Base-by-base conservation (phyloP, 345 rosid species). In the Eucalyptus cladocalyx region DNA sequence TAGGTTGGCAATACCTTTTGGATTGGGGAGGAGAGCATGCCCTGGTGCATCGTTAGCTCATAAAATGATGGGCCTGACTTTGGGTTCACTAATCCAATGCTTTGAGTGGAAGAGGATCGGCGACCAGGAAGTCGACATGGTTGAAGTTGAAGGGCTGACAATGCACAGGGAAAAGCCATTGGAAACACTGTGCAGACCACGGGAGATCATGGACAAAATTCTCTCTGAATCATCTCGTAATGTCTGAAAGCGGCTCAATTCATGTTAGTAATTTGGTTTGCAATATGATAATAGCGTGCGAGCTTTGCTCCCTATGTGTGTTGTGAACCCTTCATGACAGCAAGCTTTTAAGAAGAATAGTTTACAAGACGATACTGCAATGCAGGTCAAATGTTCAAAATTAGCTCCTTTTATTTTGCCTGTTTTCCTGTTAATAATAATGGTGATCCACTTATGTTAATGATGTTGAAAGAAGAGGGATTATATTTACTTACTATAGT, bases 31-130 rank as follows among this genome's bases (percentile, higher is more conserved):
- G 81, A 89, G 92, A 69, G 90, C 89, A 13, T 90, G 93, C 81
- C 93, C 91, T 2, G 93, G 92, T 15, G 89, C 87, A 67, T n/a
- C 72, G 6, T 18, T 92, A 47, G 93, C 93, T 37, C 87, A 87
- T 18, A 81, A 92, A 30, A 32, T 92, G 81, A 8, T 91, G 53
- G 87, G 90, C 48, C 45, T 87, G 32, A 87, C 94, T 7, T 88
- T 96, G 32, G 95, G 92, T 50, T 87, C 92, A 3, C 87, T 94
- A 65, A 93, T 96, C 87, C 95, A 96, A 56, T 93, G 94, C 87
- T 94, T 96, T 88, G 94, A 95, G 16, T 94, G 96, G 95, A 89
- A 90, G 34, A 92, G 94, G 87, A 89, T 91, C 53, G 90, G 92
- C 4, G 89, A 93, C 9, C 92, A 91, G 87, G 58, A 85, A 51